These are phyloP conservation scores for Botrytis aclada DNA, from an alignment of 2,329 filamentous ascomycete genomes.

Conservation along the genomic window DNA sequence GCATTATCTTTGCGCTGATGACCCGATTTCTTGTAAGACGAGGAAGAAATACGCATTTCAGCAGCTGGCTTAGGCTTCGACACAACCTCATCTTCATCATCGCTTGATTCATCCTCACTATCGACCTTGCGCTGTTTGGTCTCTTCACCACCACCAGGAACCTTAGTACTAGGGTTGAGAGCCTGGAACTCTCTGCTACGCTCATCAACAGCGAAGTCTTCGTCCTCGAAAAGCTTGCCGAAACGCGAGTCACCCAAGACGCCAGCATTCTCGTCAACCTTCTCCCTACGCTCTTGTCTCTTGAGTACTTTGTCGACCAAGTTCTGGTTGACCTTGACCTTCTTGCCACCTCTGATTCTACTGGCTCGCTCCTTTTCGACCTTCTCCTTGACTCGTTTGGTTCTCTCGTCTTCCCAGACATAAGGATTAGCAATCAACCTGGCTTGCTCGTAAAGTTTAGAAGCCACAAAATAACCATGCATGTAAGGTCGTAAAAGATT, in stretches of 20 bases:
- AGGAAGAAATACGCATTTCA: constrained; percentile 66
- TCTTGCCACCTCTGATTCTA: constrained; percentile 90
- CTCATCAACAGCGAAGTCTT: constrained; percentile 91
- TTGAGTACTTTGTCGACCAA: constrained; percentile 71
- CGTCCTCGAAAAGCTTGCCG: constrained; percentile 82
- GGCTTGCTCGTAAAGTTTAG: constrained; percentile 93
- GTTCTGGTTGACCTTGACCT: constrained; percentile 93
- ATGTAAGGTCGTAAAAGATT: constrained; percentile 92
- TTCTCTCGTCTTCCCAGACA: constrained; percentile 86
- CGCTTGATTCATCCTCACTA: constrained; percentile 40
- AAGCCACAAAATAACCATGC: constrained; percentile 98
- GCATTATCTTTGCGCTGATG: constrained; percentile 52
- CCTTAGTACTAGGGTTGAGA: constrained; percentile 79
- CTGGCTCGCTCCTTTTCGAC: constrained; percentile 96
- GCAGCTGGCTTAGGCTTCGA: constrained; percentile 36
- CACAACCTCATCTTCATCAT: constrained; percentile 44
- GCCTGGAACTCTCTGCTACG: constrained; percentile 79
- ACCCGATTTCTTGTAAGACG: constrained; percentile 58
- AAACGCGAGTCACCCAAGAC: constrained; percentile 85
- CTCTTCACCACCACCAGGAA: constrained; percentile 32
- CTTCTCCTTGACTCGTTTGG: constrained; percentile 89
- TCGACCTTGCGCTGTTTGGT: constrained; percentile 41
- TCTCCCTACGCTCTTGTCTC: constrained; percentile 58
- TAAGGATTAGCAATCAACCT: constrained; percentile 90
- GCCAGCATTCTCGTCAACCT: constrained; percentile 58